A percentile compares a stretch with the other conserved stretches of the same genome.
phyloP scores from a whole-genome alignment of 805 yeast genomes.

The Cyberlindnera bimundalis region DNA sequence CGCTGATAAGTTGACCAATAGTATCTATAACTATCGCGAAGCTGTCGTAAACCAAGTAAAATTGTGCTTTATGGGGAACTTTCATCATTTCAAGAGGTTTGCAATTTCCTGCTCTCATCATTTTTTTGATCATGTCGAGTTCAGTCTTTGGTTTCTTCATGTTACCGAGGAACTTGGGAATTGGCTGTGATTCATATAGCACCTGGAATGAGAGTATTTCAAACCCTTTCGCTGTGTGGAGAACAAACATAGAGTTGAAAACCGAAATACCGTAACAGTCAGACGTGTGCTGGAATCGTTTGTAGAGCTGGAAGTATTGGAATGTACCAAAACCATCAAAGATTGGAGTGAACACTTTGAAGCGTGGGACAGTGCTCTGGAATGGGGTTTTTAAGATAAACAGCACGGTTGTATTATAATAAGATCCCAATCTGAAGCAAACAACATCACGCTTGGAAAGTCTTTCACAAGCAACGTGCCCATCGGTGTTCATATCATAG shows the following conservation, averaged over 20 bases:
- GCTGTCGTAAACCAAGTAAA: slow-evolving; percentile 64
- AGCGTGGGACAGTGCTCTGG: slow-evolving; percentile 37
- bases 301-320: slow-evolving; percentile 41
- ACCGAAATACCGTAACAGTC: slow-evolving; percentile 61
- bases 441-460: slow-evolving; percentile 51
- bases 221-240: slow-evolving; percentile 65
- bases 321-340: slow-evolving; percentile 47
- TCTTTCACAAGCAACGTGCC: slow-evolving; percentile 43
- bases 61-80: slow-evolving; percentile 48
- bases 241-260: slow-evolving; percentile 62
- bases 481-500: slow-evolving; percentile 37
- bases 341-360: slow-evolving; percentile 56
- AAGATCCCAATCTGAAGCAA: slow-evolving; percentile 66
- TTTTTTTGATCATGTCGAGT: slow-evolving; percentile 39
- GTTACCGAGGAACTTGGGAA: slow-evolving; percentile 44
- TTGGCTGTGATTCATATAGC: slow-evolving; percentile 48
- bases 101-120: slow-evolving; percentile 34
- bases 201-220: slow-evolving; percentile 61
- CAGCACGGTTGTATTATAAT: slow-evolving; percentile 56
- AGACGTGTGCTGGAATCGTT: slow-evolving; percentile 47
- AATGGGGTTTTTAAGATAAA: slow-evolving; percentile 50
- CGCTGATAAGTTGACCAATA: slow-evolving; percentile 47
- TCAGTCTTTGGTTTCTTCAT: slow-evolving; percentile 26
- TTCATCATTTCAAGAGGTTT: slow-evolving; percentile 63
- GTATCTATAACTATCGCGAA: slow-evolving; percentile 65